Conservation (phyloP, 768 basidiomycete genomes). For the Boletus sensibilis region DNA sequence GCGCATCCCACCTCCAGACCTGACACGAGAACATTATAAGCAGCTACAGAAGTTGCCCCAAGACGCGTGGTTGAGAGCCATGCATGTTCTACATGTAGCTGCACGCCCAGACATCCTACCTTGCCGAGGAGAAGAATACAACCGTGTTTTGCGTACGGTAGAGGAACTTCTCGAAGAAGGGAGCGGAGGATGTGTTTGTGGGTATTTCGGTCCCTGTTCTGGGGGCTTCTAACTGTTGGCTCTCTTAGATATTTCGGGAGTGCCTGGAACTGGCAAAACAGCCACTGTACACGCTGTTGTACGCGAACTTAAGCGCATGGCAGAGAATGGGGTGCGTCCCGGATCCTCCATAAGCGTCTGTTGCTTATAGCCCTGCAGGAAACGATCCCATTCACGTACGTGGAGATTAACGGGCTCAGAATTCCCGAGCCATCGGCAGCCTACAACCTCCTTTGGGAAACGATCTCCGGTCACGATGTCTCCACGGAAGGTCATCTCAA, state of each 20-base stretch:
- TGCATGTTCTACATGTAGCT: constrained; percentile 91
- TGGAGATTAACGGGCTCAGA: constrained; percentile 95
- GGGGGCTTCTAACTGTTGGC: background rate
- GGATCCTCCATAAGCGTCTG: background rate
- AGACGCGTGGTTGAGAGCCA: constrained; percentile 83
- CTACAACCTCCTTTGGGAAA: constrained; percentile 90
- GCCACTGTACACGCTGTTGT: constrained; percentile 95
- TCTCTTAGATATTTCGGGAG: constrained; percentile 85
- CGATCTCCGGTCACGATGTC: constrained; percentile 77
- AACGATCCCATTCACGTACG: constrained; percentile 90
- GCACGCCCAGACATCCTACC: constrained; percentile 88
- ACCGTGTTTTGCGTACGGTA: constrained; percentile 68
- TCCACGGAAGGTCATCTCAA: constrained; percentile 60
- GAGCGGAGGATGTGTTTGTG: constrained; percentile 94
- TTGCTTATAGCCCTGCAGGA: constrained; percentile 52
- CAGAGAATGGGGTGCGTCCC: constrained; percentile 65
- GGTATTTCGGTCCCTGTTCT: constrained; percentile 27
- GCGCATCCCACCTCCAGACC: constrained; percentile 37
- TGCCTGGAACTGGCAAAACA: constrained; percentile 99
- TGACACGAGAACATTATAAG: constrained; percentile 37
- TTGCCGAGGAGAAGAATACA: constrained; percentile 85
- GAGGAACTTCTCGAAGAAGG: constrained; percentile 88
- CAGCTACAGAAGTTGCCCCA: constrained; percentile 53
- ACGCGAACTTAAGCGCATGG: constrained; percentile 86
- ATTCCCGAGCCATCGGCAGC: constrained; percentile 92